These are phyloP conservation scores for Zygosaccharomyces pseudorouxii DNA, from an alignment of 805 yeast genomes.

Conservation along the genomic window DNA sequence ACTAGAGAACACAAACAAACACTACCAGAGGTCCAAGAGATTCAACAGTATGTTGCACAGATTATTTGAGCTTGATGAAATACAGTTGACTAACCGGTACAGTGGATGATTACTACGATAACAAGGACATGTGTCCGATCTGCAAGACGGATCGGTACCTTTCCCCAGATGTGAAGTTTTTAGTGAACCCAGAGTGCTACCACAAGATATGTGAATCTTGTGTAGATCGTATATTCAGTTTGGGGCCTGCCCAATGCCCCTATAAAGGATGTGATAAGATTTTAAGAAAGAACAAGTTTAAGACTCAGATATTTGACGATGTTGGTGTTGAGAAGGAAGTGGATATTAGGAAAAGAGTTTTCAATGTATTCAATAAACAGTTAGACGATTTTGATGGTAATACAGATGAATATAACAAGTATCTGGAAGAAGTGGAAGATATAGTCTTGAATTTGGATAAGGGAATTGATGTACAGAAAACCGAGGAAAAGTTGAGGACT, in stretches of 20 bases:
- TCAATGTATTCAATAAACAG: constrained; percentile 72
- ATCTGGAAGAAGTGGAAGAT: constrained; percentile 79
- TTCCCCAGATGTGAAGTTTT: constrained; percentile 87
- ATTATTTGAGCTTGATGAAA: background rate
- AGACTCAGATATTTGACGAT: constrained; percentile 90
- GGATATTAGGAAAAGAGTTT: constrained; percentile 77
- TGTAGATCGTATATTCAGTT: constrained; percentile 87
- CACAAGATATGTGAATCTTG: constrained; percentile 97
- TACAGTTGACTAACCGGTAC: constrained; percentile 1
- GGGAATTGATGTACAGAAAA: constrained; percentile 61
- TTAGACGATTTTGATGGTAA: constrained; percentile 60
- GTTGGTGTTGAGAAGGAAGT: constrained; percentile 86
- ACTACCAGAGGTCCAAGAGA: background rate
- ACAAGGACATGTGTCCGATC: constrained; percentile 89
- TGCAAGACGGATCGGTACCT: constrained; percentile 93
- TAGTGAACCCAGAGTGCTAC: constrained; percentile 95
- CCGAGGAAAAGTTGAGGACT: constrained; percentile 59
- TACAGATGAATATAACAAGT: constrained; percentile 61
- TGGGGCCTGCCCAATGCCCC: constrained; percentile 97
- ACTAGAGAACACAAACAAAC: background rate
- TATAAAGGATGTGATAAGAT: constrained; percentile 86
- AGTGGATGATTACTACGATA: constrained; percentile 43
- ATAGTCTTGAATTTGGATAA: constrained; percentile 72
- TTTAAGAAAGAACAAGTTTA: constrained; percentile 82
- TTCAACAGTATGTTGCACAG: constrained; percentile 1